Conservation (phyloP, 768 basidiomycete species). For the Coprinopsis marcescibilis region DNA sequence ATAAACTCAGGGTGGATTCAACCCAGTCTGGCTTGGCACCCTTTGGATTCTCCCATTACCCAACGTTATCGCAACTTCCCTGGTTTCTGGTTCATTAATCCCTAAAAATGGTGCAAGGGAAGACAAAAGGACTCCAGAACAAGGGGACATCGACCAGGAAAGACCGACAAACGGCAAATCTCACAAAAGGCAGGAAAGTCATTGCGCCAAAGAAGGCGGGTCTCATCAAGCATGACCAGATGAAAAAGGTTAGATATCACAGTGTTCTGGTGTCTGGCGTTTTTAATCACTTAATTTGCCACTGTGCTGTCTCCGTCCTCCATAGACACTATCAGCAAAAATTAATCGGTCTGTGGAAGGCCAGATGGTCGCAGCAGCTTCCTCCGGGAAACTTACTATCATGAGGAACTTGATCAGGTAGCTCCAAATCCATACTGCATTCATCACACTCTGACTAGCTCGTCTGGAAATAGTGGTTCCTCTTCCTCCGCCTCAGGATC, state of each 20-base stretch:
- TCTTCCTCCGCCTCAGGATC: not conserved
- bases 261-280: not conserved
- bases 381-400: conserved; percentile 84
- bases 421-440: too few relatives aligned
- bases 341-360: conserved; percentile 89
- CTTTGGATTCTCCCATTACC: too few relatives aligned
- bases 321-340: conserved; percentile 78
- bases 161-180: conserved; percentile 57
- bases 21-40: too few relatives aligned
- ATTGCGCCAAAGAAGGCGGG: conserved; percentile 78
- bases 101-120: conserved; percentile 72
- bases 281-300: not conserved
- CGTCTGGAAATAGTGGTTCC: not conserved
- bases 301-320: conserved; percentile 1
- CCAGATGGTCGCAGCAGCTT: conserved; percentile 87
- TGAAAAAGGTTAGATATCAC: conserved; percentile 58
- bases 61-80: too few relatives aligned
- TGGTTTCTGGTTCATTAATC: not conserved
- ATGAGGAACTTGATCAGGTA: conserved; percentile 62
- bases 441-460: not conserved
- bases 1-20: too few relatives aligned
- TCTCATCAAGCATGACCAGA: conserved; percentile 66
- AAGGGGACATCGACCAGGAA: conserved; percentile 54
- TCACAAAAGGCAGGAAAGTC: conserved; percentile 74
- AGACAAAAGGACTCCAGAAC: conserved; percentile 67